These are phyloP conservation scores for maize (Zea mays) DNA, from an alignment of 176 grass and related monocot genomes.

Conservation along the genomic window DNA sequence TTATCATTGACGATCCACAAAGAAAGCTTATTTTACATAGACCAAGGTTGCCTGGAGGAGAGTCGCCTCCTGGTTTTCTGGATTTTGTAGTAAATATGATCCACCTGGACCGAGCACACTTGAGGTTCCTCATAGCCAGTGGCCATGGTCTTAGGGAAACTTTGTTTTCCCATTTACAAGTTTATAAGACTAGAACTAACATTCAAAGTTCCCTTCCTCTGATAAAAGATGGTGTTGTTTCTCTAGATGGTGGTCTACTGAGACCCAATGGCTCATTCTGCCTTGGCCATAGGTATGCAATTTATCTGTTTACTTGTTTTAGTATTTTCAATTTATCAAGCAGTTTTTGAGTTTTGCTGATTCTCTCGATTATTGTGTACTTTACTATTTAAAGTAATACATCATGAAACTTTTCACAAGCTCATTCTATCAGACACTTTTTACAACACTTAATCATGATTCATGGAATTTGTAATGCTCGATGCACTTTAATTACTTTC, in stretches of 20 bases:
- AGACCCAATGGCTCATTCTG: conserved; percentile 64
- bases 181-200: conserved; percentile 72
- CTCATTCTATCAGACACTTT: not conserved
- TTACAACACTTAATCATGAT: too few relatives aligned
- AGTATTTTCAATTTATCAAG: conserved; percentile 10
- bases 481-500: not conserved
- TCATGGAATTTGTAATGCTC: not conserved
- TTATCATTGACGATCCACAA: conserved; percentile 65
- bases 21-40: conserved; percentile 66
- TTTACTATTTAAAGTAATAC: not conserved
- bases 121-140: conserved; percentile 58
- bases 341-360: conserved; percentile 32
- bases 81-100: conserved; percentile 97
- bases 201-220: conserved; percentile 61
- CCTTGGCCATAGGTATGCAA: conserved; percentile 65
- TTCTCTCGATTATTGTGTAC: conserved; percentile 19
- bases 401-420: conserved; percentile 22
- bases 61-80: conserved; percentile 71
- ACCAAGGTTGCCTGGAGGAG: conserved; percentile 66
- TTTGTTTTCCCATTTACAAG: conserved; percentile 84
- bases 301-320: conserved; percentile 9
- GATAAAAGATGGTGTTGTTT: conserved; percentile 79
- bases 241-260: conserved; percentile 82
- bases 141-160: conserved; percentile 91
- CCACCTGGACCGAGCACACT: conserved; percentile 56